Evolutionary conservation across 352 stramenopile species (phyloP), one percentile per base, ranked within the genome.

Genomic region (Phytopythium boreale): DNA sequence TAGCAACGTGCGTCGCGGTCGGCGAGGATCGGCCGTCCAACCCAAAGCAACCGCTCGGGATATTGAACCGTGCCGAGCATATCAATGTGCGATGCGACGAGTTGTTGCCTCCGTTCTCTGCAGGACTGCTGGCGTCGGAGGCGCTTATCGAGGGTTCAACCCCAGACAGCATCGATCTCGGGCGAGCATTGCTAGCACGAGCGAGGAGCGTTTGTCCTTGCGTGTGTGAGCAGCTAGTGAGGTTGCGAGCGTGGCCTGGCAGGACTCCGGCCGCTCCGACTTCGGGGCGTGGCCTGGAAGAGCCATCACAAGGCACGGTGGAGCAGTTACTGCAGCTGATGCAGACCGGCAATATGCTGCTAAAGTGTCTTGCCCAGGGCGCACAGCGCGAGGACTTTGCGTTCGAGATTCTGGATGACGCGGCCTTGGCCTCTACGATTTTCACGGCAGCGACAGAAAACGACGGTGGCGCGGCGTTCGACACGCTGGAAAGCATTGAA

Each of bases 401-500:
- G 31, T 55, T 55, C 36, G 49, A 75, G 43, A n/a, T 79, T 2
- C 20, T 72, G 22, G 1, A 37, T 0, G 68, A 69, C 27, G 29
- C 41, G 59, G 55, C 19, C 10, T 29, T 79, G n/a, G 56, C 72
- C 24, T 56, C 62, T 1, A 22, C 22, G 14, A 52, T 79, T 34
- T 31, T 67, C 0, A 22, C 64, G 14, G 17, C 76, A 37, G 57
- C 68, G 0, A 57, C 59, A 3, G 51, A 39, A 4, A 43, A 71
- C 24, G 75, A 86, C 22, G 59, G 47, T 0, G 74, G 73, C 14
- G 22, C 22, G 1, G 57, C 51, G 6, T 78, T 85, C 46, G 67
- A 64, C 2, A 81, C 77, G 2, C 65, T 83, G 15, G 61, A 51
- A 6, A 59, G 66, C 11, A 63, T 79, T 11, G 82, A 92, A 36